Percentiles rank a stretch among this genome's conserved stretches.
phyloP scores from a whole-genome alignment of 2,329 filamentous ascomycete species.

The Botrytis squamosa region DNA sequence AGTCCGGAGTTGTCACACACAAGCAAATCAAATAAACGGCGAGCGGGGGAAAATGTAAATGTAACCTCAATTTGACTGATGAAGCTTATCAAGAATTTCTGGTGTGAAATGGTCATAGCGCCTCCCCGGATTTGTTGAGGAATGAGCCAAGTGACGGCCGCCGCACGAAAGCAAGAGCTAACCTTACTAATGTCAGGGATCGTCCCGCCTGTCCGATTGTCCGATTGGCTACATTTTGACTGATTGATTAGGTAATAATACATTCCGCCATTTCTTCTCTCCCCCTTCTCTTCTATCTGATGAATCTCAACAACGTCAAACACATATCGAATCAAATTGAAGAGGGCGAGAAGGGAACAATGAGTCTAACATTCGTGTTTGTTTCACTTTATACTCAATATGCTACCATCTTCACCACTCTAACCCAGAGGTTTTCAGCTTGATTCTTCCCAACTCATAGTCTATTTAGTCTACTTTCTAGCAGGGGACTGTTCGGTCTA shows the following conservation, averaged over 20 bases:
- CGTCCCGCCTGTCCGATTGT: not conserved
- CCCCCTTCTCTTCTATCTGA: not conserved
- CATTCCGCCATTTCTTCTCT: not conserved
- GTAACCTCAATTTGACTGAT: not conserved
- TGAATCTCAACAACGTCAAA: not conserved
- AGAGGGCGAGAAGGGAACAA: not conserved
- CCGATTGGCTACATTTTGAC: not conserved
- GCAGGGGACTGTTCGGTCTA: not conserved
- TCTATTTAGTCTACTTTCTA: not conserved
- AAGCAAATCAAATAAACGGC: conserved; percentile 1
- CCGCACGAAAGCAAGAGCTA: not conserved
- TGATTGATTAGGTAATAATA: not conserved
- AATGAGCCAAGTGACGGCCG: not conserved
- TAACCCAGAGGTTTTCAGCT: not conserved
- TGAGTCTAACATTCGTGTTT: not conserved
- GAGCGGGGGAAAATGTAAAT: not conserved
- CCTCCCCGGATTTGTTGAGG: conserved; percentile 5
- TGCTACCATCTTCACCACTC: not conserved
- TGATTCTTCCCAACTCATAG: not conserved
- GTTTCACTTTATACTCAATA: not conserved
- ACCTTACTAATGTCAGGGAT: not conserved
- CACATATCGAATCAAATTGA: not conserved
- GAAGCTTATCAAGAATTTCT: not conserved
- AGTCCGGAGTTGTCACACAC: not conserved
- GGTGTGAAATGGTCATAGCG: conserved; percentile 9